Conservation (phyloP, 192 early-diverging fungal genomes). For the Coemansia sp. region DNA sequence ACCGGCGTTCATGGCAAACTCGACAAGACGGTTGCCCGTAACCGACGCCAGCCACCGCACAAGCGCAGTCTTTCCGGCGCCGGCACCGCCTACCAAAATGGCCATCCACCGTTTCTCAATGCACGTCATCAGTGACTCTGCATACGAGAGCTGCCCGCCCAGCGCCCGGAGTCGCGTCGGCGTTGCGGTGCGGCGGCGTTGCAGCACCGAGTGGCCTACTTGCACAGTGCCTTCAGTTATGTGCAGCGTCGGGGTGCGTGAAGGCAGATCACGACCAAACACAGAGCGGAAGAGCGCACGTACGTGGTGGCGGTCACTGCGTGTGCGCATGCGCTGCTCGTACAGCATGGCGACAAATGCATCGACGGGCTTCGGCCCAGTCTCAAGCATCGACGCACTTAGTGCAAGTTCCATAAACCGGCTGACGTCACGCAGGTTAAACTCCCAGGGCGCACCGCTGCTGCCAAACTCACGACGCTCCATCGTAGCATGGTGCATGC, state of each 20-base stretch:
- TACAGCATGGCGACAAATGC: slow-evolving; percentile 83
- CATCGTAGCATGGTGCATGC: slow-evolving; percentile 86
- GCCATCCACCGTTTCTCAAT: slow-evolving; percentile 91
- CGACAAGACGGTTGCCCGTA: slow-evolving; percentile 80
- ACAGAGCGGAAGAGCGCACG: slow-evolving; percentile 58
- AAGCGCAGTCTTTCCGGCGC: slow-evolving; percentile 85
- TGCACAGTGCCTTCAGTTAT: slow-evolving; percentile 57
- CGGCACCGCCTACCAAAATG: slow-evolving; percentile 81
- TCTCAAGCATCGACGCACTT: slow-evolving; percentile 16
- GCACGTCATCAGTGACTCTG: slow-evolving; percentile 83
- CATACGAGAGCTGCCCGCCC: slow-evolving; percentile 60
- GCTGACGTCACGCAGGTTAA: slow-evolving; percentile 96
- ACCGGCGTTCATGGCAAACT: slow-evolving; percentile 94
- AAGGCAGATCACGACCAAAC: slow-evolving; percentile 41
- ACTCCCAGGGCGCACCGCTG: slow-evolving; percentile 93
- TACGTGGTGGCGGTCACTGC: slow-evolving; percentile 67
- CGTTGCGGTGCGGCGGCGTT: slow-evolving; percentile 41
- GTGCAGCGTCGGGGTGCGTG: slow-evolving; percentile 39
- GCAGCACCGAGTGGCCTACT: slow-evolving; percentile 64
- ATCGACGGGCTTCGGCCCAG: slow-evolving; percentile 25
- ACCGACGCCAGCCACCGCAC: slow-evolving; percentile 79
- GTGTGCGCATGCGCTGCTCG: slow-evolving; percentile 84
- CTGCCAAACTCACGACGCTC: slow-evolving; percentile 70
- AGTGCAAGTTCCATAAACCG: slow-evolving; percentile 86
- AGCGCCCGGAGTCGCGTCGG: slow-evolving; percentile 61